These are phyloP conservation scores for Rhizopus microsporus DNA, from an alignment of 371 early-diverging fungal species.

Conservation along the genomic window DNA sequence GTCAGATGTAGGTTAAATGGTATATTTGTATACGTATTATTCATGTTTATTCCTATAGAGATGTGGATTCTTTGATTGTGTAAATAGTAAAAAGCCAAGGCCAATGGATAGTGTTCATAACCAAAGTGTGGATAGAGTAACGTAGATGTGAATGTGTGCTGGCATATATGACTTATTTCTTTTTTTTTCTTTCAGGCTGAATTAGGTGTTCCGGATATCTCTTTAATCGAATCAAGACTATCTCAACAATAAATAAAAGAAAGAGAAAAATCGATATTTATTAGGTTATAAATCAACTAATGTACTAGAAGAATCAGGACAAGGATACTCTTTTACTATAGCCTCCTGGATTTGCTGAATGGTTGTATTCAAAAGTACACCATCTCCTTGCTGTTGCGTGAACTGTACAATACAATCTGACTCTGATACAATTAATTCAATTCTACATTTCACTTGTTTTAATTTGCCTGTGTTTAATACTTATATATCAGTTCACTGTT, in stretches of 20 bases:
- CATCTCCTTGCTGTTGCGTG: constrained; percentile 45
- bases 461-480: constrained; percentile 10
- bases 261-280: not conserved
- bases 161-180: not conserved
- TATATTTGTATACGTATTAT: not conserved
- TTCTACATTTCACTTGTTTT: constrained; percentile 49
- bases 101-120: not conserved
- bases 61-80: constrained; percentile 33
- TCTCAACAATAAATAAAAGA: constrained; percentile 15
- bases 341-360: constrained; percentile 21
- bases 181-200: constrained; percentile 40
- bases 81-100: not conserved
- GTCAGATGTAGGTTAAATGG: constrained; percentile 22
- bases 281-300: constrained; percentile 14
- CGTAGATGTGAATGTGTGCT: not conserved
- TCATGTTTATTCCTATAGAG: constrained; percentile 7
- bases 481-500: not conserved
- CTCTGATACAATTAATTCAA: constrained; percentile 37
- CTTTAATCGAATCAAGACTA: constrained; percentile 46
- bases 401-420: constrained; percentile 39
- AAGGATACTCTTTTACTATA: constrained; percentile 24
- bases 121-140: not conserved
- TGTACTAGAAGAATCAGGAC: constrained; percentile 20
- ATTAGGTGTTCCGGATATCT: constrained; percentile 56
- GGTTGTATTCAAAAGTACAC: constrained; percentile 21